Conservation (phyloP, 768 basidiomycete species). For the Tulasnella sp. region DNA sequence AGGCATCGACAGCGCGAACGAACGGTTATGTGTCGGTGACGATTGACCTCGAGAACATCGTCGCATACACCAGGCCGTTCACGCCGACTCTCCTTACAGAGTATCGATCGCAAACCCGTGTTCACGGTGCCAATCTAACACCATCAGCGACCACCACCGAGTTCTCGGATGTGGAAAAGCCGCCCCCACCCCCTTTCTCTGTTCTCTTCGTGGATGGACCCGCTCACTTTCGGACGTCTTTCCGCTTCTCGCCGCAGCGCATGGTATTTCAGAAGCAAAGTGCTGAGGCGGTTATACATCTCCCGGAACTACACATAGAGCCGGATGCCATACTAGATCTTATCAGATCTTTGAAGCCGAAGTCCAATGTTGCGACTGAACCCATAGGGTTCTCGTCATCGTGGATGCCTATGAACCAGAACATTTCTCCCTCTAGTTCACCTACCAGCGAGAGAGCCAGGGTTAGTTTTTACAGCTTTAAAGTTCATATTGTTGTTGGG, state of each 20-base stretch:
- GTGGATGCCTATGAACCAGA: constrained; percentile 2
- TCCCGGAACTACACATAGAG: constrained; percentile 39
- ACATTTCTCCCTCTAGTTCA: constrained; percentile 8
- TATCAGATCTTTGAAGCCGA: constrained; percentile 19
- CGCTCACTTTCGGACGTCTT: constrained; percentile 36
- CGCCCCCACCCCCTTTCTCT: neutral
- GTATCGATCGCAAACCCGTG: neutral
- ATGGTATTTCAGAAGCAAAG: constrained; percentile 45
- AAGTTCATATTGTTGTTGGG: neutral
- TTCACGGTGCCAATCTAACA: neutral
- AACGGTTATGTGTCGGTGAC: constrained; percentile 38
- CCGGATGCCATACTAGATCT: constrained; percentile 33
- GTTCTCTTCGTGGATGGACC: constrained; percentile 40
- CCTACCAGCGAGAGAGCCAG: neutral
- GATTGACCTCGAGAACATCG: constrained; percentile 35
- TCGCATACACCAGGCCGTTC: neutral
- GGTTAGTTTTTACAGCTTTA: neutral
- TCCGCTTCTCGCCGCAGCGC: constrained; percentile 47
- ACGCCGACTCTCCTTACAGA: neutral
- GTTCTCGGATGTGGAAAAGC: neutral
- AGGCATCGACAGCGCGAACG: constrained; percentile 54
- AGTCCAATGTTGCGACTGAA: neutral
- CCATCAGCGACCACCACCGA: neutral
- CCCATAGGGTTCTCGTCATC: neutral
- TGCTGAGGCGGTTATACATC: constrained; percentile 34